Evolutionary conservation across 2,329 filamentous ascomycete genomes (phyloP).

Genomic region (Pseudodiploospora longispora): DNA sequence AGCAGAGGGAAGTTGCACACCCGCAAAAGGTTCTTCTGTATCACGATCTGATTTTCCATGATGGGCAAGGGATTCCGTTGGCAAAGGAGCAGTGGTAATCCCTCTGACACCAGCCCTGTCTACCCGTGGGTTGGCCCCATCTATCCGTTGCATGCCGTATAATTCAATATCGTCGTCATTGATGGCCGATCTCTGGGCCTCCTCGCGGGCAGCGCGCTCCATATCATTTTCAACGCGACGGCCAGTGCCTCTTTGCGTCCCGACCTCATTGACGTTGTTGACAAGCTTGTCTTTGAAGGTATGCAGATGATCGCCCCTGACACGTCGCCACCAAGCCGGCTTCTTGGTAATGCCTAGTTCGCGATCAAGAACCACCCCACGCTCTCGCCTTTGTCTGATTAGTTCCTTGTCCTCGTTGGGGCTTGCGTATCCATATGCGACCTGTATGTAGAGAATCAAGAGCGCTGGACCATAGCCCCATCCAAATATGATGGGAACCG

Average conservation of each 20-base stretch:
- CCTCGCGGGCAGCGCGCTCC: slow-evolving; percentile 26
- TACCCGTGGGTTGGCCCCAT: slow-evolving; percentile 20
- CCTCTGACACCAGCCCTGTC: slow-evolving; percentile 22
- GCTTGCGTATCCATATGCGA: slow-evolving; percentile 48
- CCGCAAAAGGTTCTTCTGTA: slow-evolving; percentile 35
- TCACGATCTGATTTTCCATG: slow-evolving; percentile 35
- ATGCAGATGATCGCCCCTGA: slow-evolving; percentile 36
- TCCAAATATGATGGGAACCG: slow-evolving; percentile 48
- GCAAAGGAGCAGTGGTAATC: slow-evolving; percentile 12
- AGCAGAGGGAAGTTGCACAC: slow-evolving; percentile 41
- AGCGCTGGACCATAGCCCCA: slow-evolving; percentile 55
- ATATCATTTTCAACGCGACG: slow-evolving; percentile 32
- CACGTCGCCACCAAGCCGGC: slow-evolving; percentile 59
- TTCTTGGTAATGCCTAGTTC: slow-evolving; percentile 54
- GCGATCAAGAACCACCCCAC: slow-evolving; percentile 47
- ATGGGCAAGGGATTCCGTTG: slow-evolving; percentile 22
- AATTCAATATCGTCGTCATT: slow-evolving; percentile 32
- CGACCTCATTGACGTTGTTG: slow-evolving; percentile 47
- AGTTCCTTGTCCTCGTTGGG: slow-evolving; percentile 64
- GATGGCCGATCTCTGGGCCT: slow-evolving; percentile 21
- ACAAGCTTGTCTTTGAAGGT: slow-evolving; percentile 44
- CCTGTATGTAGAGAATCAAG: slow-evolving; percentile 47
- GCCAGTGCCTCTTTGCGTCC: slow-evolving; percentile 38
- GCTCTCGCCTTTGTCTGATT: slow-evolving; percentile 52
- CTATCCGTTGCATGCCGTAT: slow-evolving; percentile 17